Evolutionary conservation across 257 asterid genomes (phyloP).

Genomic region (Lycium ferocissimum): DNA sequence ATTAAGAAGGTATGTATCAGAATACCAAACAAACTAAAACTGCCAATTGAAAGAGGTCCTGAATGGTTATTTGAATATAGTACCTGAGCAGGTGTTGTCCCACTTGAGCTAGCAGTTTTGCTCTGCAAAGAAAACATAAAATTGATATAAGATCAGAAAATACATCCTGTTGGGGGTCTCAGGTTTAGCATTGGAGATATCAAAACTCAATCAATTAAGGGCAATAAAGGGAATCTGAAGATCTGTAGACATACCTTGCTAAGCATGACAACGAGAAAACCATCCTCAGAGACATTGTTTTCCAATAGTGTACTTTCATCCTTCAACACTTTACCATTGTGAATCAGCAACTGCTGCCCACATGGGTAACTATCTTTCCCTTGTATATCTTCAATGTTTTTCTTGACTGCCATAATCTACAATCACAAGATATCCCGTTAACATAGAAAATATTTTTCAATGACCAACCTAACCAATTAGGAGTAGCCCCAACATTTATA

Average conservation of each 20-base stretch:
- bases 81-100: conserved; percentile 75
- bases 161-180: background rate
- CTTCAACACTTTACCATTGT: conserved; percentile 88
- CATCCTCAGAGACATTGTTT: conserved; percentile 87
- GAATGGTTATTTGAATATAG: background rate
- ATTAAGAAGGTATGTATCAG: conserved; percentile 31
- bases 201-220: background rate
- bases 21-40: conserved; percentile 30
- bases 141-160: background rate
- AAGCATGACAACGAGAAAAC: conserved; percentile 96
- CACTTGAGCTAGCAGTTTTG: conserved; percentile 61
- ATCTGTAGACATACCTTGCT: conserved; percentile 65
- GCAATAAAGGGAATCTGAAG: background rate
- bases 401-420: conserved; percentile 91
- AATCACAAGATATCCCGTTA: conserved; percentile 25
- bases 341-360: conserved; percentile 88
- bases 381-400: conserved; percentile 84
- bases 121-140: conserved; percentile 51
- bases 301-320: conserved; percentile 81
- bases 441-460: background rate
- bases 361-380: conserved; percentile 92
- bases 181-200: background rate
- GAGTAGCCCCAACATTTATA: background rate
- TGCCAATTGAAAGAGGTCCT: conserved; percentile 3
- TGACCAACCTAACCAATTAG: background rate